Evolutionary conservation across 768 basidiomycete species (phyloP).

Genomic region (Hortiboletus flavorubellus): DNA sequence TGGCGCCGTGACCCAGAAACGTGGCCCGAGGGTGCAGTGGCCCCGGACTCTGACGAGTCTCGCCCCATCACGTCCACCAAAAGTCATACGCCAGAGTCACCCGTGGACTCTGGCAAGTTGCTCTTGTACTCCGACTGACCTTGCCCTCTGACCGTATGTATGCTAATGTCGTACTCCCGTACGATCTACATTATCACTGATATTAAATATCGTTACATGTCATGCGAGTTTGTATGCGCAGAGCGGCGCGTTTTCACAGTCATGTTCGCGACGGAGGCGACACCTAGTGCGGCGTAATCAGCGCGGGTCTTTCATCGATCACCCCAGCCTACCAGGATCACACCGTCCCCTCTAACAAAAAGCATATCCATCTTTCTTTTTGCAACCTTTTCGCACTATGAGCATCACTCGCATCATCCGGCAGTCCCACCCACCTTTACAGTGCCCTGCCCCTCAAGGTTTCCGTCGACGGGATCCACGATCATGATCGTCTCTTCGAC

Average conservation of each 20-base stretch:
- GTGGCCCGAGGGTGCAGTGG: conserved; percentile 64
- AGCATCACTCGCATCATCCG: neutral
- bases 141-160: neutral
- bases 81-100: neutral
- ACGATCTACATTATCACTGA: neutral
- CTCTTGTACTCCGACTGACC: neutral
- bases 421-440: conserved; percentile 54
- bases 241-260: conserved; percentile 7
- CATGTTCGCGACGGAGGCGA: conserved; percentile 77
- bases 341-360: conserved; percentile 95
- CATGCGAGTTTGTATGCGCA: conserved; percentile 29
- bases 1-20: conserved; percentile 71
- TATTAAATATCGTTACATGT: conserved; percentile 8
- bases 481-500: conserved; percentile 98
- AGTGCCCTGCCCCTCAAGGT: conserved; percentile 50
- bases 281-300: conserved; percentile 47
- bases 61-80: neutral
- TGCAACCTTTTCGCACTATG: conserved; percentile 56
- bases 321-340: conserved; percentile 72
- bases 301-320: neutral
- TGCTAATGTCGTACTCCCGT: neutral
- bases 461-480: conserved; percentile 79
- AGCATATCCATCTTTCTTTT: conserved; percentile 97
- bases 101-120: neutral
- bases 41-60: conserved; percentile 61